Percentiles rank a stretch among this genome's conserved stretches.
These are phyloP conservation scores for Fusarium austroafricanum DNA, from an alignment of 2,329 filamentous ascomycete species.

Conservation along the genomic window DNA sequence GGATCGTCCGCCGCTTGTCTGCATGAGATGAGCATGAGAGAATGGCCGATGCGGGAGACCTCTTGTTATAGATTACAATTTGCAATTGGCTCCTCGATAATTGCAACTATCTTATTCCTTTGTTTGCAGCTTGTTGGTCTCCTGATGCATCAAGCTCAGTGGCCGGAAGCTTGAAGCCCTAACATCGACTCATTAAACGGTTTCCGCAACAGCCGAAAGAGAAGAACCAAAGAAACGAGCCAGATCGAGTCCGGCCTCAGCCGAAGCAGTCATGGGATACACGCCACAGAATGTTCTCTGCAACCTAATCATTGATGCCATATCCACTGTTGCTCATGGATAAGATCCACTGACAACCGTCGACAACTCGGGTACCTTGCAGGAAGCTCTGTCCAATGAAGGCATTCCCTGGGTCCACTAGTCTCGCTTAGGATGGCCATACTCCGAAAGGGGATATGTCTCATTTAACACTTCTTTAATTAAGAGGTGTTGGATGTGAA, in stretches of 20 bases:
- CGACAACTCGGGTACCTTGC: slow-evolving; percentile 41
- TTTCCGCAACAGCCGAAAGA: slow-evolving; percentile 17
- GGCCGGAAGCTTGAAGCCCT: slow-evolving; percentile 1
- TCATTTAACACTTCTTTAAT: slow-evolving; percentile 45
- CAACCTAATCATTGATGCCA: slow-evolving; percentile 1
- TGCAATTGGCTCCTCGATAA: slow-evolving; percentile 21
- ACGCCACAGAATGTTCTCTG: slow-evolving; percentile 32
- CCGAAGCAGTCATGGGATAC: slow-evolving; percentile 31
- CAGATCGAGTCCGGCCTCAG: slow-evolving; percentile 19
- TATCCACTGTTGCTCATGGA: slow-evolving; percentile 12
- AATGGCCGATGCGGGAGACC: slow-evolving; percentile 12
- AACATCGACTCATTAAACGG: slow-evolving; percentile 21
- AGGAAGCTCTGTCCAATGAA: slow-evolving; percentile 36
- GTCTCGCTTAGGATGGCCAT: slow-evolving; percentile 14
- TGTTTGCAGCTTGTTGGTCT: slow-evolving; percentile 8
- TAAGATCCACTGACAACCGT: slow-evolving; percentile 29
- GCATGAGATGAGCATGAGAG: slow-evolving; percentile 9
- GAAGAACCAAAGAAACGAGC: slow-evolving; percentile 25
- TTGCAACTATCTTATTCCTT: slow-evolving; percentile 16
- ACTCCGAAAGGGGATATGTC: slow-evolving; percentile 42
- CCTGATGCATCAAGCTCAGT: slow-evolving; percentile 20
- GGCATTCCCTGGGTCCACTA: slow-evolving; percentile 23
- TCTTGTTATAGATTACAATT: slow-evolving; percentile 2
- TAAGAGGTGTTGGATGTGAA: slow-evolving; percentile 24
- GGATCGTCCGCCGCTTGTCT: slow-evolving; percentile 11